Base-by-base conservation (phyloP, 495 filamentous ascomycete genomes). In the Amniculicola lignicola region DNA sequence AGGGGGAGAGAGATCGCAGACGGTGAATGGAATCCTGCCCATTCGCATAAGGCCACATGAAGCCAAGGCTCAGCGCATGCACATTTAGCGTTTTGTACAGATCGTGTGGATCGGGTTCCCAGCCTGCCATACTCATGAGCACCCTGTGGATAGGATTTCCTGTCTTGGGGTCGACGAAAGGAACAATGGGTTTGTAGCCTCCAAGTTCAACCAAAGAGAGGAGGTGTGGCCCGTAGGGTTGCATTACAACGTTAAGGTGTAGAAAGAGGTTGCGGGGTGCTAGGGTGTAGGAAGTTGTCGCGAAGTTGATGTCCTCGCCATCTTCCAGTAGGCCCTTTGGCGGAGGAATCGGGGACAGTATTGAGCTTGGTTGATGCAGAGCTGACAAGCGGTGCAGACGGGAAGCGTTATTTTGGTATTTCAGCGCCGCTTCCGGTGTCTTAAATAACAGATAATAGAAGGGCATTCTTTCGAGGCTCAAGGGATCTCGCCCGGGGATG, bases 401-500 rank as follows among this genome's bases (percentile, higher is more conserved):
- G 12, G 57, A 53, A 6, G 77, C 71, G 25, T 79, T 67, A 28
- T 72, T 65, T 19, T 73, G 70, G 70, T 87, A 88, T 6, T 74
- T 73, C 5, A 61, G 37, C 1, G 85, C 85, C 19, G 79, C 74
- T n/a, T 70, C 67, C 14, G 62, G 51, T n/a, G 69, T 74, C 57
- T 77, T 70, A 66, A 88, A 88, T 24, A 85, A 71, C 37, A 88
- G 67, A 67, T 76, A 84, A 70, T 86, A 87, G 56, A 75, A 71
- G 24, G 74, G 78, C 1, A 70, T 63, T 18, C 74, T 73, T 48
- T 75, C 74, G 21, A 84, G 73, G 10, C 81, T 83, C 41, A 65
- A 53, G 0, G 72, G 71, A 57, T 83, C 71, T 37, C 79, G 77
- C 24, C 70, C 76, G 31, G 78, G 82, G 35, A 83, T 74, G 39